Evolutionary conservation across 2,329 filamentous ascomycete species (phyloP).

Genomic region (Emericellopsis atlantica): DNA sequence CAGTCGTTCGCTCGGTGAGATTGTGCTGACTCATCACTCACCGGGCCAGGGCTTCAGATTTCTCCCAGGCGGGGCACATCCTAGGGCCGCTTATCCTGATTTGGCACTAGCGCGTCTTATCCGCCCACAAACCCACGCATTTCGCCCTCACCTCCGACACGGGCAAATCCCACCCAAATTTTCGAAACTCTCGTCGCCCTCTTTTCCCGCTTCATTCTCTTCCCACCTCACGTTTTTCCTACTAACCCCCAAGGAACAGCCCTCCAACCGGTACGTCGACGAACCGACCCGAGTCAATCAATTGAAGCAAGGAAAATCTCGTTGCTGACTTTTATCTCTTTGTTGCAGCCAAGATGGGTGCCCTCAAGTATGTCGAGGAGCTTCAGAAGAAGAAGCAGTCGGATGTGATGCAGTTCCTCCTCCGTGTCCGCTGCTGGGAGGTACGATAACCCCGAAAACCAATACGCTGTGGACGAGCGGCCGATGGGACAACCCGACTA

Average conservation of each 20-base stretch:
- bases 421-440: constrained; percentile 99
- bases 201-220: constrained; percentile 2
- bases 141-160: no score
- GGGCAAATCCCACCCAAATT: neutral
- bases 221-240: constrained; percentile 1
- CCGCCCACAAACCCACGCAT: no score
- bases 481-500: neutral
- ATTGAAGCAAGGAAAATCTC: neutral
- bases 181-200: neutral
- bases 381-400: constrained; percentile 99
- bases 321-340: no score
- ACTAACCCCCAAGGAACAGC: constrained; percentile 4
- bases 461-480: neutral
- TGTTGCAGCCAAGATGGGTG: constrained; percentile 72
- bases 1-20: neutral
- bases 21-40: neutral
- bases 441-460: constrained; percentile 49
- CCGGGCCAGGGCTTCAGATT: no score
- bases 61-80: no score
- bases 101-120: no score
- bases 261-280: neutral
- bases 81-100: no score
- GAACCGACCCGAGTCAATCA: neutral
- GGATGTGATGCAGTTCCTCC: constrained; percentile 99
- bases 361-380: constrained; percentile 99